phyloP scores from a whole-genome alignment of 768 basidiomycete genomes.

The Candolleomyces aberdarensis region DNA sequence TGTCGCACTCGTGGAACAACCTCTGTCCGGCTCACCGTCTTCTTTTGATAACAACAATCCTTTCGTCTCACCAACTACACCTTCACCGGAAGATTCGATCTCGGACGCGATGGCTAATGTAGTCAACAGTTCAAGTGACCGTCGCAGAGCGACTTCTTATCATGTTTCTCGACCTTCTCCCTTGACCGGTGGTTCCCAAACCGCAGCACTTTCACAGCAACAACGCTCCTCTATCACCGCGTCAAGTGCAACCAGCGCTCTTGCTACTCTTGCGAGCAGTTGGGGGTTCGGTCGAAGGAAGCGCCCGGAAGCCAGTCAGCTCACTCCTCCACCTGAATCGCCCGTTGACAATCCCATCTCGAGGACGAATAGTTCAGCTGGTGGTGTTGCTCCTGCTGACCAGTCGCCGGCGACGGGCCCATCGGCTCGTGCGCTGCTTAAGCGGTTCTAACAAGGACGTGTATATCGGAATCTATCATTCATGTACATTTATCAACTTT shows the following conservation, averaged over 20 bases:
- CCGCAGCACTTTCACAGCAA: constrained; percentile 24
- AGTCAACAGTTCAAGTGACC: constrained; percentile 25
- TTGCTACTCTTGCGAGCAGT: constrained; percentile 59
- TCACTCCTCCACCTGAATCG: constrained; percentile 26
- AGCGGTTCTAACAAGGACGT: constrained; percentile 25
- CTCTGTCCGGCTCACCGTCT: constrained; percentile 39
- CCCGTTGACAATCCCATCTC: constrained; percentile 18
- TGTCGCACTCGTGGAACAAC: constrained; percentile 60
- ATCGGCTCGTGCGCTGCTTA: constrained; percentile 40
- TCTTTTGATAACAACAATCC: constrained; percentile 41
- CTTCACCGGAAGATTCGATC: constrained; percentile 60
- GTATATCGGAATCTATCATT: neutral
- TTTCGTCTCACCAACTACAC: constrained; percentile 39
- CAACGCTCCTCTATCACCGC: constrained; percentile 21
- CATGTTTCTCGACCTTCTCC: constrained; percentile 52
- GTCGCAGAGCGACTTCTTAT: constrained; percentile 61
- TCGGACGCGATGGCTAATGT: constrained; percentile 57
- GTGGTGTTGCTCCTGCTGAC: neutral
- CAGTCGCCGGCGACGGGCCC: constrained; percentile 10
- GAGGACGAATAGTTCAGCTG: neutral
- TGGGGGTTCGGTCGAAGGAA: constrained; percentile 68
- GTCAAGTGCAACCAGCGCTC: constrained; percentile 45
- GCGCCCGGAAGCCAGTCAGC: constrained; percentile 26
- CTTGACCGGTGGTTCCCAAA: constrained; percentile 29
- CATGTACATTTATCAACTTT: neutral